phyloP scores from a whole-genome alignment of 495 filamentous ascomycete genomes.

The Penicillium lividum region DNA sequence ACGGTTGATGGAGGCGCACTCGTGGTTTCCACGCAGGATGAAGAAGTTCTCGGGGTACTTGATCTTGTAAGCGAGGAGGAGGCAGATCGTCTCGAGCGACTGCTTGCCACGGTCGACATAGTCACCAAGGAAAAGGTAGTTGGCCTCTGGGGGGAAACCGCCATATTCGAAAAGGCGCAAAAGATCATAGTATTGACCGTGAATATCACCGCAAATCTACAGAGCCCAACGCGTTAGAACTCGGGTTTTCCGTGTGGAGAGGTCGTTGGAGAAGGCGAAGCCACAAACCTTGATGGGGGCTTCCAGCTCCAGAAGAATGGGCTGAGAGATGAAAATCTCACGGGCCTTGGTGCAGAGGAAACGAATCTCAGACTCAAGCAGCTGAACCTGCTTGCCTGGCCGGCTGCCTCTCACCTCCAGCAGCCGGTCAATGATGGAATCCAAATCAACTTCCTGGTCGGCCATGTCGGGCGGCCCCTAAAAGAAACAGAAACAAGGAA shows the following conservation, averaged over 20 bases:
- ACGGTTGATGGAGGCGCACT: conserved; percentile 99
- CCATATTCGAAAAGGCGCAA: conserved; percentile 98
- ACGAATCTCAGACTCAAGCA: conserved; percentile 94
- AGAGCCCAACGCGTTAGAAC: conserved; percentile 14
- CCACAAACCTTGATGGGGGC: conserved; percentile 93
- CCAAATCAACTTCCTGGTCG: conserved; percentile 97
- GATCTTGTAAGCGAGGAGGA: conserved; percentile 98
- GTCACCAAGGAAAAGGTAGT: conserved; percentile 98
- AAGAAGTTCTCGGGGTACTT: conserved; percentile 99
- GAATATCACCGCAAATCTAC: conserved; percentile 98
- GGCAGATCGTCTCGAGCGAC: conserved; percentile 98
- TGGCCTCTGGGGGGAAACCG: conserved; percentile 97
- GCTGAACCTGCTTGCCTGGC: conserved; percentile 97
- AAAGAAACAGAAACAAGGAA: conserved; percentile 30
- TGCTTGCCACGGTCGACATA: conserved; percentile 99
- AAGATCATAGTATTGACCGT: conserved; percentile 98
- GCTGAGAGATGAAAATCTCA: conserved; percentile 99
- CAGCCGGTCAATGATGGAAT: conserved; percentile 98
- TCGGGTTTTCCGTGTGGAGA: not conserved
- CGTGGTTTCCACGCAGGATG: conserved; percentile 96
- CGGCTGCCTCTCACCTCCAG: conserved; percentile 97
- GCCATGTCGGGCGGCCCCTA: conserved; percentile 68
- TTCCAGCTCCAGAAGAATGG: conserved; percentile 94
- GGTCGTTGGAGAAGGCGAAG: not conserved
- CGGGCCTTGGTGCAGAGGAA: conserved; percentile 98